Evolutionary conservation across 176 grass and related monocot species (phyloP).

Genomic region (Cymbopogon citratus): DNA sequence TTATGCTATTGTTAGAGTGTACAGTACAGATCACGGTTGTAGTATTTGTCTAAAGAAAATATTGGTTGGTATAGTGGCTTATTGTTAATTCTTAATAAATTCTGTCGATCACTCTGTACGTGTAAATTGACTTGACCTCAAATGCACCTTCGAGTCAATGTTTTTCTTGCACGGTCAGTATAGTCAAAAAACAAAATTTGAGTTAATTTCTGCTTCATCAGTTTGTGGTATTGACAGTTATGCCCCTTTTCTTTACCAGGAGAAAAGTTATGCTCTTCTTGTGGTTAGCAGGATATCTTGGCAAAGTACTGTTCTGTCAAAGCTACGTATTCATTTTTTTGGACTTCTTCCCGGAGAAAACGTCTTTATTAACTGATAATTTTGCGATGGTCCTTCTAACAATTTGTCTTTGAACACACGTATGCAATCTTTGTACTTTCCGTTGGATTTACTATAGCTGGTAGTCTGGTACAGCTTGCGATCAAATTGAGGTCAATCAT

Average conservation of each 20-base stretch:
- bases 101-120: not conserved
- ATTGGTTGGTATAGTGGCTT: not conserved
- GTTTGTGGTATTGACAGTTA: not conserved
- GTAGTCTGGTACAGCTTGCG: too few species aligned
- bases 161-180: not conserved
- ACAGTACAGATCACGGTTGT: not conserved
- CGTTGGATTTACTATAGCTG: not conserved
- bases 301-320: too few species aligned
- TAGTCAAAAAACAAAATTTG: not conserved
- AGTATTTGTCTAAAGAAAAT: not conserved
- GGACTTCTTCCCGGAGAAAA: too few species aligned
- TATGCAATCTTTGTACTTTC: not conserved
- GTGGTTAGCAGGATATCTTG: too few species aligned
- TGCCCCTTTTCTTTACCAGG: too few species aligned
- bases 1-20: slow-evolving; percentile 1
- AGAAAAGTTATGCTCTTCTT: too few species aligned
- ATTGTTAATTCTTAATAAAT: not conserved
- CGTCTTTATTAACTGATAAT: not conserved
- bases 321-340: too few species aligned
- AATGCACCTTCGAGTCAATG: not conserved
- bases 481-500: not conserved
- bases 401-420: not conserved
- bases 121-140: slow-evolving; percentile 14
- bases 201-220: not conserved
- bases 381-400: not conserved